Conservation (phyloP, 1,139 yeast species). For the Tardiomyces digboiensis region DNA sequence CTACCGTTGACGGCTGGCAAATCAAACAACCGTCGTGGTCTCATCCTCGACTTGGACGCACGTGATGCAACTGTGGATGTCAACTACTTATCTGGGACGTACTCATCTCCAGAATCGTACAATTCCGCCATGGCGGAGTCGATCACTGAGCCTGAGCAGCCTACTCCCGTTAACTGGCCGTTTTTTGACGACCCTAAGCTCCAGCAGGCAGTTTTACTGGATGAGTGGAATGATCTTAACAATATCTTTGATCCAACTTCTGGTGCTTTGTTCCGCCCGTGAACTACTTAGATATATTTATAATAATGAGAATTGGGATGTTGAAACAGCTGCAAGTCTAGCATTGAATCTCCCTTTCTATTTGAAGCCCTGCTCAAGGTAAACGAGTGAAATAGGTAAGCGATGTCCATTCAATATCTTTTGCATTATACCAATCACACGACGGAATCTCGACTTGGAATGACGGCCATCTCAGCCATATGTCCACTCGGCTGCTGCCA, state of each 20-base stretch:
- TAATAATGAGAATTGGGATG: too few species aligned
- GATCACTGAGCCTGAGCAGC: background rate
- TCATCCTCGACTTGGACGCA: slow-evolving; percentile 11
- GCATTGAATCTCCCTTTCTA: too few species aligned
- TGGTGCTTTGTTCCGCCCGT: too few species aligned
- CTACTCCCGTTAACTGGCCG: background rate
- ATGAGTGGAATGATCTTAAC: slow-evolving; percentile 17
- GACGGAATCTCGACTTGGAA: background rate
- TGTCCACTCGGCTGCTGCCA: background rate
- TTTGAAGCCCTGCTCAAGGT: too few species aligned
- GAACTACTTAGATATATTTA: too few species aligned
- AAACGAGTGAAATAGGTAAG: background rate
- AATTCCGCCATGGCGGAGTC: slow-evolving; percentile 6
- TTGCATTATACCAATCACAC: background rate
- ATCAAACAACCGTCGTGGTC: slow-evolving; percentile 11
- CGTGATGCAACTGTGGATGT: slow-evolving; percentile 10
- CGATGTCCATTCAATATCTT: background rate
- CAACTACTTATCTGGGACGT: slow-evolving; percentile 7
- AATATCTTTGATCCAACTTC: too few species aligned
- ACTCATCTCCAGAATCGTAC: slow-evolving; percentile 10
- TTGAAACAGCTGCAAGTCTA: too few species aligned
- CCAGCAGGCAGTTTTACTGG: slow-evolving; percentile 14
- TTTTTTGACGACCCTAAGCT: slow-evolving; percentile 9
- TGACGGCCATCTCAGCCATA: background rate
- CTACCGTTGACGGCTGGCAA: slow-evolving; percentile 9